Evolutionary conservation across 768 basidiomycete genomes (phyloP), one percentile per base, ranked within the genome.

Genomic region (Tubosaeta brunneosetosa): DNA sequence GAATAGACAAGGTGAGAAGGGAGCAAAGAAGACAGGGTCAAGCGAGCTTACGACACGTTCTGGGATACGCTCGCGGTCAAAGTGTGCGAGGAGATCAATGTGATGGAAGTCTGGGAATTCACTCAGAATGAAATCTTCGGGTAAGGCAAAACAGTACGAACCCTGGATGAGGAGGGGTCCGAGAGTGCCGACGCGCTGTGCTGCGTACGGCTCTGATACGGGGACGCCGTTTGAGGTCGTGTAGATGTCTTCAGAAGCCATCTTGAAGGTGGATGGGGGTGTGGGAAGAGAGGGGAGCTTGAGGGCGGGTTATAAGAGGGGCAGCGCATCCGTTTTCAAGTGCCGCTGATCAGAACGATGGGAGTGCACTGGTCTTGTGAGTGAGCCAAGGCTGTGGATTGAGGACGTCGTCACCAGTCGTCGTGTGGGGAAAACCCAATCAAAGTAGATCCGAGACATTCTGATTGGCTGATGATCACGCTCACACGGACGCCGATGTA

Each of bases 11-110:
- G 52, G 63, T 65, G 55, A 77, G 59, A 12, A 43, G 11, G 8
- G 6, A 51, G 41, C n/a, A 16, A 19, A 37, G 45, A 44, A 6
- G 2, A 45, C 32, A 22, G 25, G 31, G 41, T 33, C 36, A 26
- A 31, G 31, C 6, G 13, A 38, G 76, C 82, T 59, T 69, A 86
- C 92, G 58, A 91, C 86, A 70, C 92, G 91, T 78, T 95, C 92
- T 14, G 94, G 95, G 64, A 98, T 95, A 67, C 95, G 88, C 72
- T 97, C 94, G 54, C 91, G 85, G 69, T 91, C 90, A 62, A 94
- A 94, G 75, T 95, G 94, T 14, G 91, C 85, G 56, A 98, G 83
- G 45, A 88, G 76, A 72, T 93, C 91, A 65, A 94, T 86, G 71
- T 89, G 84, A 70, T 91, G 86, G 75, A 91, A 92, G 68, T 93